Conservation (phyloP, 805 yeast genomes). For the Teunomyces funiuensis region DNA sequence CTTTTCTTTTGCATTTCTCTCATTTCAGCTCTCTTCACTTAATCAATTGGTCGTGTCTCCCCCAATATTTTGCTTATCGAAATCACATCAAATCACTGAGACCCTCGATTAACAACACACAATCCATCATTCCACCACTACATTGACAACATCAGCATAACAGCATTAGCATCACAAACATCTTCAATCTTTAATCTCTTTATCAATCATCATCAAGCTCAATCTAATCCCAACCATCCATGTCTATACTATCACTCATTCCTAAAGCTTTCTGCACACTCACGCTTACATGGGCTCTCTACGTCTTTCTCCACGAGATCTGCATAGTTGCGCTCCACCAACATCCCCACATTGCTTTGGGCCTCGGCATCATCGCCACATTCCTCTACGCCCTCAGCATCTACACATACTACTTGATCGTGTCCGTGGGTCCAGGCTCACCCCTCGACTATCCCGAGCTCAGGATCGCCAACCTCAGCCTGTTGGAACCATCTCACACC, state of each 20-base stretch:
- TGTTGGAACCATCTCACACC: constrained; percentile 9
- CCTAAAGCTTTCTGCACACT: constrained; percentile 49
- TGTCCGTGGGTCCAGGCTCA: constrained; percentile 62
- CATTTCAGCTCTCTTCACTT: no score
- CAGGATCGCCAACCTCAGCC: constrained; percentile 19
- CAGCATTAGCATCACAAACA: no score
- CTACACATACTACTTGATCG: constrained; percentile 53
- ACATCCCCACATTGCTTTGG: neutral
- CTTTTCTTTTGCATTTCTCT: neutral
- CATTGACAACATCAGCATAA: no score
- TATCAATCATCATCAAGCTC: no score
- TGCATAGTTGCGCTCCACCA: constrained; percentile 12
- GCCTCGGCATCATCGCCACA: constrained; percentile 15
- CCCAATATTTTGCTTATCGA: no score
- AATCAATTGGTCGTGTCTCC: no score
- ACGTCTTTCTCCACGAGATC: constrained; percentile 32
- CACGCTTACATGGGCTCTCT: constrained; percentile 49
- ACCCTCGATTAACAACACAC: no score
- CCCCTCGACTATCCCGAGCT: constrained; percentile 58
- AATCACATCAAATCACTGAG: no score
- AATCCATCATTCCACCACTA: no score
- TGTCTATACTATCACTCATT: constrained; percentile 26
- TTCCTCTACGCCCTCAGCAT: constrained; percentile 37
- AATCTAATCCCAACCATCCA: no score
- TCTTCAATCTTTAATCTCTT: no score